These are phyloP conservation scores for Penicillium nucicola DNA, from an alignment of 495 filamentous ascomycete species.

Conservation along the genomic window DNA sequence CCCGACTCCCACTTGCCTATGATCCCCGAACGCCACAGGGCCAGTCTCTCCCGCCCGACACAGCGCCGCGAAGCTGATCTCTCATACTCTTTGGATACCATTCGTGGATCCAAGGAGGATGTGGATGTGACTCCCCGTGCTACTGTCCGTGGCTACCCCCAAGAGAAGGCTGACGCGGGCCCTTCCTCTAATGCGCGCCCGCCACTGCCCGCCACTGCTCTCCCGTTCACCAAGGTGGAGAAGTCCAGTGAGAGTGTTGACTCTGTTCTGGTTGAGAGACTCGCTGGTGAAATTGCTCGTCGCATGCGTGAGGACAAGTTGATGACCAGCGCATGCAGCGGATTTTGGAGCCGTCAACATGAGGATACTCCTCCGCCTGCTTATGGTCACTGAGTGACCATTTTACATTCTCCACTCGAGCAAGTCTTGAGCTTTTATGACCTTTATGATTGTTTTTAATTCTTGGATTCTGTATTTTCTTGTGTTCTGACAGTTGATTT, in stretches of 20 bases:
- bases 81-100: slow-evolving; percentile 28
- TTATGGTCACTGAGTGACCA: slow-evolving; percentile 40
- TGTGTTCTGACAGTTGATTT: slow-evolving; percentile 13
- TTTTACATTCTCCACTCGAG: slow-evolving; percentile 18
- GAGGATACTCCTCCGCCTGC: slow-evolving; percentile 45
- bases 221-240: slow-evolving; percentile 34
- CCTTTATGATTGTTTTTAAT: slow-evolving; percentile 31
- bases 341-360: slow-evolving; percentile 39
- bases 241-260: slow-evolving; percentile 61
- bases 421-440: slow-evolving; percentile 31
- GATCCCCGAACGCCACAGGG: slow-evolving; percentile 39
- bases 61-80: slow-evolving; percentile 23
- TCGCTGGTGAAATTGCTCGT: slow-evolving; percentile 85
- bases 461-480: slow-evolving; percentile 7
- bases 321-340: slow-evolving; percentile 31
- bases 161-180: slow-evolving; percentile 33
- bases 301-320: slow-evolving; percentile 74
- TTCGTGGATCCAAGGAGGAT: slow-evolving; percentile 25
- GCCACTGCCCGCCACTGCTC: slow-evolving; percentile 33
- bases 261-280: slow-evolving; percentile 84
- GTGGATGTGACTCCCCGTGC: slow-evolving; percentile 38
- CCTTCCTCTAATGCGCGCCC: slow-evolving; percentile 19
- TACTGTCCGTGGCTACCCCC: slow-evolving; percentile 16
- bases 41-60: slow-evolving; percentile 29
- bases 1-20: slow-evolving; percentile 31